Evolutionary conservation across 2,329 filamentous ascomycete genomes (phyloP).

Genomic region (Dactylellina haptotyla): DNA sequence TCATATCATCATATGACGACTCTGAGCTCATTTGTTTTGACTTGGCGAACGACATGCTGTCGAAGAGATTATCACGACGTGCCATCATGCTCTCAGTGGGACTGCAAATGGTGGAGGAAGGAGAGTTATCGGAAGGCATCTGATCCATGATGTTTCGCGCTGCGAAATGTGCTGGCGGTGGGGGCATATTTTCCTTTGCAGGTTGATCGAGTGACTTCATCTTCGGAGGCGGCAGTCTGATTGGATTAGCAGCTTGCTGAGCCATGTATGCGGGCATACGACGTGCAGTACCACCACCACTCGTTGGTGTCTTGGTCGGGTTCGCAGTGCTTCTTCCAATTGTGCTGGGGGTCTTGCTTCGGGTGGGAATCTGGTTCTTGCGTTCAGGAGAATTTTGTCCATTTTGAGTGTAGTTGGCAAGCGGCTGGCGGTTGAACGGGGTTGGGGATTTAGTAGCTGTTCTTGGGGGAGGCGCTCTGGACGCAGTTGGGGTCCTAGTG

Average conservation of each 20-base stretch:
- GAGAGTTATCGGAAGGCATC: slow-evolving; percentile 38
- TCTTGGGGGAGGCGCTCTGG: slow-evolving; percentile 22
- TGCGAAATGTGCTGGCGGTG: slow-evolving; percentile 12
- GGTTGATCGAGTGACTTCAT: slow-evolving; percentile 38
- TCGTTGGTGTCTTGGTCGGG: slow-evolving; percentile 47
- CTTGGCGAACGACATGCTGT: slow-evolving; percentile 20
- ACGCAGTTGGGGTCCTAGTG: slow-evolving; percentile 24
- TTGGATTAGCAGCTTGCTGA: slow-evolving; percentile 36
- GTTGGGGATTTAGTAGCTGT: slow-evolving; percentile 51
- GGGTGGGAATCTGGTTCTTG: slow-evolving; percentile 21
- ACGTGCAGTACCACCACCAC: slow-evolving; percentile 44
- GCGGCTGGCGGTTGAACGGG: slow-evolving; percentile 42
- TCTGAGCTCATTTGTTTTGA: slow-evolving; percentile 5
- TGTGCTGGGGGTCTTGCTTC: slow-evolving; percentile 49
- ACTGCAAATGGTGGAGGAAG: slow-evolving; percentile 29
- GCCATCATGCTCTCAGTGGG: slow-evolving; percentile 40
- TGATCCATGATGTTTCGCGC: slow-evolving; percentile 42
- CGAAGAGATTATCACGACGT: slow-evolving; percentile 14
- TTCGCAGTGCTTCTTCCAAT: slow-evolving; percentile 34
- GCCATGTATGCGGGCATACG: slow-evolving; percentile 52
- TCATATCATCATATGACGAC: slow-evolving; percentile 45
- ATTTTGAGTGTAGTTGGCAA: slow-evolving; percentile 37
- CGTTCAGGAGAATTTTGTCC: slow-evolving; percentile 45
- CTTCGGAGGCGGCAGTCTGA: slow-evolving; percentile 37
- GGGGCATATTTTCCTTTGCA: slow-evolving; percentile 42